Evolutionary conservation across 2,329 filamentous ascomycete species (phyloP), one percentile per base, ranked within the genome.

Genomic region (Drechslerella coelobrocha): DNA sequence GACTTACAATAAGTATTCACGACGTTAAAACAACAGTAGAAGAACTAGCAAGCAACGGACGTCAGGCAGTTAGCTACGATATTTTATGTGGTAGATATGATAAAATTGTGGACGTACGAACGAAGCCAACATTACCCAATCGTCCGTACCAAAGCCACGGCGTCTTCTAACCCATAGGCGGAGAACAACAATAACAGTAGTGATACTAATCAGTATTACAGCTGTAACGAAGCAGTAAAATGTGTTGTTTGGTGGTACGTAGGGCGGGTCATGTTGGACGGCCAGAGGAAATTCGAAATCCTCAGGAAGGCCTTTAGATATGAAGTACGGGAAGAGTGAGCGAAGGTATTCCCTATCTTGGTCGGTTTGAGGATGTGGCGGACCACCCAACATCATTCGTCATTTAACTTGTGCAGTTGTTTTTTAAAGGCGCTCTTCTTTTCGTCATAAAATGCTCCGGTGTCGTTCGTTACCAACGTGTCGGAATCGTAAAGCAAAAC

Each of bases 101-200:
- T 19, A 23, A 29, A 19, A 19, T 47, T 10, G 24, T 56, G n/a
- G 17, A 54, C 63, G 41, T 61, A 68, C 63, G 12, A 68, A 68
- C 17, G 63, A 41, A 24, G 56, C 48, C 56, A 61, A 17, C 63
- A 68, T 68, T 17, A 68, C 39, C 61, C 63, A 68, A 34, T 68
- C 63, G 37, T 68, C 63, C 21, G 19, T 61, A 9, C 63, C 63
- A 45, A 68, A 68, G 0, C 39, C 45, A n/a, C 48, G 29, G 5
- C 43, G 47, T 1, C 7, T 45, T 23, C 63, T 34, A 37, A 68
- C 39, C 63, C 63, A 68, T n/a, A 68, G 55, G 1, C 63, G 47
- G 6, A 61, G 47, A 9, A 37, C 12, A n/a, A 59, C 63, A 14
- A 61, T 53, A 14, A 56, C 14, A 0, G 48, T 68, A 1, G 63